Evolutionary conservation across 495 filamentous ascomycete genomes (phyloP), one percentile per base, ranked within the genome.

Genomic region (Xylaria castorea): DNA sequence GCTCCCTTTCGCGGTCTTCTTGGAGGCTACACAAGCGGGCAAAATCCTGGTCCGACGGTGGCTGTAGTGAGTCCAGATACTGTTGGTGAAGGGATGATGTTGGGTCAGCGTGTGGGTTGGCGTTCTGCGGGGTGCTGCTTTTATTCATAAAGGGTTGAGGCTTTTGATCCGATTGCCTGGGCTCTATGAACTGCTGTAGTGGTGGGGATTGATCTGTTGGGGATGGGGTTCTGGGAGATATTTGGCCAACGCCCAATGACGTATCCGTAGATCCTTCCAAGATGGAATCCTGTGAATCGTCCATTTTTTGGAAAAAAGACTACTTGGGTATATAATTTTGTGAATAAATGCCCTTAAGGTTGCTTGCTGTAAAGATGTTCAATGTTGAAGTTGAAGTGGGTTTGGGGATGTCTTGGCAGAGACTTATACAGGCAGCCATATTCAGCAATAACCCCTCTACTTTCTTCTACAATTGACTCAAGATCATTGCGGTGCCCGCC

Each of bases 51-150:
- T 68, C 73, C 0, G 84, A 82, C 0, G 87, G 87, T 2, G 80
- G 76, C 5, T 82, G 75, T 12, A 89, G 79, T 22, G 80, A 85
- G 71, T 87, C 80, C 30, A 89, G 74, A 63, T 89, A 89, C 50
- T 84, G 79, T 70, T 83, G 77, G 61, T 75, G 83, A 48, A 68
- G 70, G 20, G 46, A 62, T 20, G 30, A 16, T 4, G 44, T 30
- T 27, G 20, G 44, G 20, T 51, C 14, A 30, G 38, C 38, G 9
- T 42, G 38, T 44, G 36, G 22, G 38, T 25, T 64, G 38, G 38
- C 22, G n/a, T 1, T 8, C 22, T 64, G 61, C 61, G 61, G 36
- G 38, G 61, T 64, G 61, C 4, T 22, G 58, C 14, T 44, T 20
- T 38, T 64, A 61, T 16, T 40, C 38, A 38, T 38, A 18, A 61